phyloP scores from a whole-genome alignment of 2,329 filamentous ascomycete species.

The Pseudogymnoascus sp. region DNA sequence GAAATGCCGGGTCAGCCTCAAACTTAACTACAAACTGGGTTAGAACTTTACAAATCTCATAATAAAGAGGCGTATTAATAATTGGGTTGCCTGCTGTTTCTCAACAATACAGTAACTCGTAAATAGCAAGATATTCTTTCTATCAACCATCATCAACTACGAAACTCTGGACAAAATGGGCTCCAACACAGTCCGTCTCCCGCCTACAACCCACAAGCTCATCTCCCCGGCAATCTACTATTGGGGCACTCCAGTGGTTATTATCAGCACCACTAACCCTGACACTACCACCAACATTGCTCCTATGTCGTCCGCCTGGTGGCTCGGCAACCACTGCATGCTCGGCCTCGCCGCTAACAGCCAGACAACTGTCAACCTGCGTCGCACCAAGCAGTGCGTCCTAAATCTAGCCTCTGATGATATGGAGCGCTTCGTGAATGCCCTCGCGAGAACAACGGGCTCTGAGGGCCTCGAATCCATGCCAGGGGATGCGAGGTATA shows the following conservation, averaged over 20 bases:
- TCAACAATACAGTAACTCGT: not conserved
- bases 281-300: constrained; percentile 34
- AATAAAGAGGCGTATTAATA: not conserved
- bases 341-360: constrained; percentile 31
- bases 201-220: not conserved
- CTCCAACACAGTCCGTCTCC: not conserved
- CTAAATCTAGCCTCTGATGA: constrained; percentile 34
- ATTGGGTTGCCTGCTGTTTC: not conserved
- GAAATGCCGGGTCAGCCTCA: not conserved
- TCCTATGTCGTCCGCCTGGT: constrained; percentile 38
- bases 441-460: constrained; percentile 15
- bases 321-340: constrained; percentile 36
- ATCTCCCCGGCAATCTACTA: constrained; percentile 35
- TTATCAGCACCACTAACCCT: constrained; percentile 33
- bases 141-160: not conserved
- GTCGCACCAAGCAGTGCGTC: constrained; percentile 34
- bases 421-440: constrained; percentile 28
- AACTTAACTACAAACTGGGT: not conserved
- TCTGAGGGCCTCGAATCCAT: not conserved
- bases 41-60: not conserved
- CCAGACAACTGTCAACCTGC: constrained; percentile 33
- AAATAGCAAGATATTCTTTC: not conserved
- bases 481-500: constrained; percentile 19
- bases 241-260: constrained; percentile 34
- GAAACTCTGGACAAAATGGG: not conserved